Base-by-base conservation (phyloP, 352 stramenopile species). In the Lagenidium sp. region DNA sequence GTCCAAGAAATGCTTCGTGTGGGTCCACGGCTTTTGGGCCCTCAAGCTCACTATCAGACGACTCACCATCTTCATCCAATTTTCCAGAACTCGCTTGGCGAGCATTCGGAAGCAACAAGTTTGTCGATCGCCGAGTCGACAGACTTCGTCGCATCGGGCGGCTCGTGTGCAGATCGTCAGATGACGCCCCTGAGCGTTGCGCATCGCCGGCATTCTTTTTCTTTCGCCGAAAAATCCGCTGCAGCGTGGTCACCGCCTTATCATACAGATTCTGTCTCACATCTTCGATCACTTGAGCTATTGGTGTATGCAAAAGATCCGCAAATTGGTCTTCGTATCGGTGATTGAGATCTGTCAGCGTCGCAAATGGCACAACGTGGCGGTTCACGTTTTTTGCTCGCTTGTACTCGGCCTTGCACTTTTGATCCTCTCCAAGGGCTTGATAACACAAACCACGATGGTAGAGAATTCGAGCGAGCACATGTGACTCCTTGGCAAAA, bases 341-440 rank as follows among this genome's bases (percentile, higher is more conserved):
- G 0, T 23, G 49, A 25, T 50, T 60, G 12, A 87, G 39, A n/a
- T 84, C 71, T 3, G 53, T 22, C 0, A 83, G 44, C 6, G 66
- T 51, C 12, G 72, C 55, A 12, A 68, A 61, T 4, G 75, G 59
- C 15, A 50, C 28, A 2, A 81, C 58, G n/a, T 81, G 69, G 35
- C 71, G 75, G 45, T 87, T 83, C 30, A 76, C 38, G 16, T 78
- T 87, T 5, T 65, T 47, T 11, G 71, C 75, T 12, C 75, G 75
- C 30, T 87, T 87, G 45, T 70, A 87, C 46, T 87, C 75, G 1
- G 63, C 62, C 19, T 61, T 47, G 21, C 69, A 84, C 20, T 73
- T 74, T 21, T 47, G 43, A 22, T 61, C 46, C 34, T 85, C 67
- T 8, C 67, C 62, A 0, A 82, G 43, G 4, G 71, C 61, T 22